Evolutionary conservation across 768 basidiomycete genomes (phyloP), one percentile per base, ranked within the genome.

Genomic region (Chlorophyllum brunneum): DNA sequence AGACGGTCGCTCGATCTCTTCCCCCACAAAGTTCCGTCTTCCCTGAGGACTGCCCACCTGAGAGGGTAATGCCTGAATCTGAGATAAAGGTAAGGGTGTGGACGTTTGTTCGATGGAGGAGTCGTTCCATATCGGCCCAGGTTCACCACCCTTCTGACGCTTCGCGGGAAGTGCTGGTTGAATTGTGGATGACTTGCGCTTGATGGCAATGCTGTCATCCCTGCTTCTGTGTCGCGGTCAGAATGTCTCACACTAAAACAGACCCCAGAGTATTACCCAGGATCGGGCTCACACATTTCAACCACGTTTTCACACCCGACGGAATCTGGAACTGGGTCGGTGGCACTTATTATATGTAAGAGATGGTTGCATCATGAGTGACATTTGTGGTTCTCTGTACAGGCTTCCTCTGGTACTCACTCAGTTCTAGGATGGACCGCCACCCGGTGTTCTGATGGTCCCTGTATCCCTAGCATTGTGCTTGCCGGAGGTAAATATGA

Each of bases 121-220:
- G 38, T 46, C 43, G 8, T 45, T 22, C 51, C n/a, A 30, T 16
- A 30, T 33, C 10, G 43, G 37, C 11, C 29, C 13, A 46, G 36
- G 13, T 29, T 39, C 23, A 18, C 27, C 38, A 10, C 15, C 44
- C 37, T 34, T 45, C 15, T 38, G 44, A 45, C 51, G 51, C 36
- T 53, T 53, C 51, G 51, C 51, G 44, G 51, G 51, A 52, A 27
- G 33, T 27, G 44, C 31, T 26, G 26, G 26, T 31, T 46, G 26
- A 33, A 53, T 53, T 29, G 26, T 36, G 24, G 34, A 37, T 13
- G 33, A 22, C 24, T 27, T 42, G 22, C 51, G 51, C 44, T 53
- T 53, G 34, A 46, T 30, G 33, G 22, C 51, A 27, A 37, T 41
- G 5, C 4, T 44, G 33, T 27, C 18, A 27, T 34, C 33, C 27